Evolutionary conservation across 371 early-diverging fungal species (phyloP).

Genomic region (Circinella minor): DNA sequence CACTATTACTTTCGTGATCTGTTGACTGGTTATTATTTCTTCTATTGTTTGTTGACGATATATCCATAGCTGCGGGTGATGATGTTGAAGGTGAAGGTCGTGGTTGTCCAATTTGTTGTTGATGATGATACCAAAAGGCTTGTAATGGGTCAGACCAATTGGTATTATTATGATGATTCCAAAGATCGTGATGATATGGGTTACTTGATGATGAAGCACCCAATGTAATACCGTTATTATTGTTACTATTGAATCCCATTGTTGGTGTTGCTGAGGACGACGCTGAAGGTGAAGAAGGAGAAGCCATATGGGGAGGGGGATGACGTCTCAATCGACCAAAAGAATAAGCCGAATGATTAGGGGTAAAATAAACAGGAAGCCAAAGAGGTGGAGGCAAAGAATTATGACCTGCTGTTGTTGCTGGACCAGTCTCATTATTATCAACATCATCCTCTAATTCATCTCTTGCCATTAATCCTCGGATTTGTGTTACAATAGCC

Average conservation of each 20-base stretch:
- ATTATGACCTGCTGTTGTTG: constrained; percentile 4
- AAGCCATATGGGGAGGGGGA: constrained; percentile 10
- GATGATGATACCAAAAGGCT: constrained; percentile 25
- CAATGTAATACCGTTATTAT: not conserved
- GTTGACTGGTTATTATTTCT: not conserved
- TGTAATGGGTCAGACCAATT: constrained; percentile 21
- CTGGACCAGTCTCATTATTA: not conserved
- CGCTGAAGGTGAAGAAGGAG: not conserved
- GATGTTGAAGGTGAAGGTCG: constrained; percentile 6
- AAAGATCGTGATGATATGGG: constrained; percentile 1
- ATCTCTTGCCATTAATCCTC: constrained; percentile 25
- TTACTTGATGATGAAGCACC: constrained; percentile 5
- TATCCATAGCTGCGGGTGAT: not conserved
- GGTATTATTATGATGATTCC: constrained; percentile 7
- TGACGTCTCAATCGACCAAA: constrained; percentile 27
- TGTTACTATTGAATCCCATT: too few species aligned
- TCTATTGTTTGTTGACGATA: not conserved
- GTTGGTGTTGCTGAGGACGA: not conserved
- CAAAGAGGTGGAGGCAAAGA: constrained; percentile 24
- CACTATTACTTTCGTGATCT: not conserved
- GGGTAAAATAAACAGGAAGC: constrained; percentile 28
- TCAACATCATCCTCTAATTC: not conserved
- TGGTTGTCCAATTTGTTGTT: constrained; percentile 17
- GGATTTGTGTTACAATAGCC: constrained; percentile 51
- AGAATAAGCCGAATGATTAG: constrained; percentile 25